Evolutionary conservation across 805 yeast genomes (phyloP).

Genomic region (Kazachstania kunashirensis): DNA sequence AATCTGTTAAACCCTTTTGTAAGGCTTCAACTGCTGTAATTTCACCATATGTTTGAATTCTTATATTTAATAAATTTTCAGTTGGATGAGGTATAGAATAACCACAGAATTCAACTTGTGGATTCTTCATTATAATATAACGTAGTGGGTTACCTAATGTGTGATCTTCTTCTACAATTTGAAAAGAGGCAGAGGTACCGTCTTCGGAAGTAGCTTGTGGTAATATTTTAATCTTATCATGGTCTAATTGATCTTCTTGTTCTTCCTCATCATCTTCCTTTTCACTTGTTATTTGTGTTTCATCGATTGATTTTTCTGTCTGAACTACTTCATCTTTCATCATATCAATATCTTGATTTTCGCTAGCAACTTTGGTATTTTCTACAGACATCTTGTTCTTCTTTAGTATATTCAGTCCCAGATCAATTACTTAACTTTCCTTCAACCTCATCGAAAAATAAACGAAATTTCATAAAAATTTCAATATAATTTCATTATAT

Average conservation of each 20-base stretch:
- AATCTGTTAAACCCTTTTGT: conserved; percentile 81
- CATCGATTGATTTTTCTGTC: background rate
- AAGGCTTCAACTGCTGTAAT: conserved; percentile 87
- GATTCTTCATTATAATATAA: conserved; percentile 92
- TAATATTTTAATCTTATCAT: conserved; percentile 47
- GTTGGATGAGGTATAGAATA: conserved; percentile 98
- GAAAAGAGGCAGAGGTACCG: conserved; percentile 91
- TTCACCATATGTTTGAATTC: conserved; percentile 86
- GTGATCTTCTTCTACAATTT: conserved; percentile 88
- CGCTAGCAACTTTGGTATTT: background rate
- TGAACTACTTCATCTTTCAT: conserved; percentile 5
- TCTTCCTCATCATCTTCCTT: conserved; percentile 16
- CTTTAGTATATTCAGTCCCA: too few relatives aligned
- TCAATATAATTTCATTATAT: too few relatives aligned
- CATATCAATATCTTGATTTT: conserved; percentile 8
- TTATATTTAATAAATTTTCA: conserved; percentile 75
- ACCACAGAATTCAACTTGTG: conserved; percentile 96
- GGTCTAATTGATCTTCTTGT: conserved; percentile 36
- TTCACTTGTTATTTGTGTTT: background rate
- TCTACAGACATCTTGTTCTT: conserved; percentile 1
- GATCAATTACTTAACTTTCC: too few relatives aligned
- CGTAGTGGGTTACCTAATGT: conserved; percentile 91
- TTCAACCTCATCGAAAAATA: too few relatives aligned
- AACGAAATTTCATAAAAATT: too few relatives aligned
- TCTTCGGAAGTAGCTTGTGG: conserved; percentile 86